Evolutionary conservation across 441 rosid species (phyloP), one percentile per base, ranked within the genome.

Genomic region (Pelargonium fulgidum): DNA sequence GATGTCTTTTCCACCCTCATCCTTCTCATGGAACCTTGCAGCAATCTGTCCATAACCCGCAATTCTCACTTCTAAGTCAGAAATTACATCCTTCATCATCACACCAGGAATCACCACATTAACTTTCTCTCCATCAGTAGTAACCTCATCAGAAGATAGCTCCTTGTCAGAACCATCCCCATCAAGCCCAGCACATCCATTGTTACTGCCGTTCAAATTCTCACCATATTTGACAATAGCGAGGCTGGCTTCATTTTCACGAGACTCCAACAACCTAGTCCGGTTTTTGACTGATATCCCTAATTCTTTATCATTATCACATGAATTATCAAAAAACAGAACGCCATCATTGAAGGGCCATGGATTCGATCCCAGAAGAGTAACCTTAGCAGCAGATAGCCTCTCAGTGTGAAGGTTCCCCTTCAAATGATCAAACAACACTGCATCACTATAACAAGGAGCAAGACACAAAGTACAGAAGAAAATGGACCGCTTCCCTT

Each of bases 281-380:
- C 7, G 61, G 66, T 70, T 22, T 45, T 70, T 77, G 52, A 76
- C 67, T 5, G 68, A 19, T 67, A 64, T 24, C 14, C 22, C 70
- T 29, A 70, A 39, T 41, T 67, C 77, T 64, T 76, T 81, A 68
- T 77, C 84, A 54, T 70, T 75, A 61, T 76, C 86, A 9, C 36
- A 74, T 7, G 85, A 80, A 45, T 68, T 80, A 59, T 84, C 85
- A 76, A 91, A 94, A 86, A 92, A 94, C 73, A 86, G 81, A 64
- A 91, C 81, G 29, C 98, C 97, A 63, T 93, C 97, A 66, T 80
- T 87, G 47, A 93, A 91, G 52, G 98, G 98, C 97, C 98, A 91
- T 0, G 98, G 97, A 61, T 89, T 93, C 0, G 81, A 79, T 64
- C 83, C 82, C 64, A 91, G 73, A 12, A 91, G 89, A 11, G 97